Base-by-base conservation (phyloP, 768 basidiomycete genomes). In the Mycena rebaudengoi region DNA sequence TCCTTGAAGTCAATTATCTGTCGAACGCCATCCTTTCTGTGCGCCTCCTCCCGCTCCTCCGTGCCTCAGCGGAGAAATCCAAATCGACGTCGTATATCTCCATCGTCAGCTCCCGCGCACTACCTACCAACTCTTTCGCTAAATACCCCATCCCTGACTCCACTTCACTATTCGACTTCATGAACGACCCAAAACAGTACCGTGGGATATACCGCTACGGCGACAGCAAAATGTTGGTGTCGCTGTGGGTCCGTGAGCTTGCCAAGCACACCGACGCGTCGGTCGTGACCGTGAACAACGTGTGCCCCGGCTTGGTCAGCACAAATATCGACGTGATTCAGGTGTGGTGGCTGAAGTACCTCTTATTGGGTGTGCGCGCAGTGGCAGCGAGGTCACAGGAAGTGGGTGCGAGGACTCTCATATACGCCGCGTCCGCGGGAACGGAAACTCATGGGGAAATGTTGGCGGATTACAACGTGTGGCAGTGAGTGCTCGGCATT, bases 31-130 rank as follows among this genome's bases (percentile, higher is more conserved):
- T 71, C 11, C 68, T 71, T 32, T 45, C 56, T 37, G 41, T 66
- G 13, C 64, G 59, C 33, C 70, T 71, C 37, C 66, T 71, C 43
- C 70, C 70, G 16, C 64, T 71, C 23, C 66, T 71, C 13, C 68
- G 54, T 26, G 4, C 40, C 11, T 51, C 70, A 1, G 66, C 63
- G 11, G 29, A 67, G 39, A 51, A 16, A 3, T 51, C 50, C 23
- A 35, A 48, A 4, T 5, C 40, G 16, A 45, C 61, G 5, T 69
- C 64, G 7, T 30, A 66, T 46, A 45, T 69, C 12, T 46, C 56
- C 43, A 59, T 67, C 18, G 67, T 66, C n/a, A 59, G 59, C 20
- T 67, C 64, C 37, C 68, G 65, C 25, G 39, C 28, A 6, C 52
- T 55, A 29, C n/a, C 29, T 8, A 5, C 29, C 13, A 51, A 59